Evolutionary conservation across 116 monocot species (phyloP), one percentile per base, ranked within the genome.

Genomic region (Trichopus zeylanicus): DNA sequence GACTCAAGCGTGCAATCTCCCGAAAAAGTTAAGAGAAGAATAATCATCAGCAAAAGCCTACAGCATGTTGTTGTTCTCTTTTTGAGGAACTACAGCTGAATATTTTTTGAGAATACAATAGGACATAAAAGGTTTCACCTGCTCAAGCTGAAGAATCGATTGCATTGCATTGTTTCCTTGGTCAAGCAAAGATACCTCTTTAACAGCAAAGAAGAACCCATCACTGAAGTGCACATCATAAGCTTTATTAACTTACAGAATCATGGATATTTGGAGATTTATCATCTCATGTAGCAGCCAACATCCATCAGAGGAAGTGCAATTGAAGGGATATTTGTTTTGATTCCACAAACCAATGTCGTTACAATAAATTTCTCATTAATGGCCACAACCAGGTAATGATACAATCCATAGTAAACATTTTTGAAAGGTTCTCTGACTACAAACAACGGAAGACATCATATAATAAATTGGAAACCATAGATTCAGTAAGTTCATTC

Each of bases 171-270:
- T 82, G 48, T 3, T 57, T 71, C 97, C 97, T 77, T 84, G 79
- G 57, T 87, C 97, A 24, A 82, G 55, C 68, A 97, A 80, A 67
- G 85, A 89, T 37, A 97, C 97, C 64, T 97, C 97, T 78, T 97
- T 97, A 35, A 97, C 64, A 69, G 97, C 97, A 81, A 97, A 90
- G 66, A 97, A 97, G 55, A 79, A 74, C 29, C 97, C 97, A 68
- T 97, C 81, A 55, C 97, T n/a, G n/a, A n/a, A n/a, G n/a, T 97
- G 84, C 47, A 67, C 54, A 71, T n/a, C 64, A 33, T 53, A n/a
- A 72, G 51, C 56, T 35, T 32, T 49, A 74, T 47, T 32, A 68
- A n/a, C 9, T 61, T 2, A 31, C 1, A 33, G 24, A 62, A 34
- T 38, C 7, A 29, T 52, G 3, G 18, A 48, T 39, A 37, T 5